Evolutionary conservation across 768 basidiomycete species (phyloP), one percentile per base, ranked within the genome.

Genomic region (Leucocoprinus birnbaumii): DNA sequence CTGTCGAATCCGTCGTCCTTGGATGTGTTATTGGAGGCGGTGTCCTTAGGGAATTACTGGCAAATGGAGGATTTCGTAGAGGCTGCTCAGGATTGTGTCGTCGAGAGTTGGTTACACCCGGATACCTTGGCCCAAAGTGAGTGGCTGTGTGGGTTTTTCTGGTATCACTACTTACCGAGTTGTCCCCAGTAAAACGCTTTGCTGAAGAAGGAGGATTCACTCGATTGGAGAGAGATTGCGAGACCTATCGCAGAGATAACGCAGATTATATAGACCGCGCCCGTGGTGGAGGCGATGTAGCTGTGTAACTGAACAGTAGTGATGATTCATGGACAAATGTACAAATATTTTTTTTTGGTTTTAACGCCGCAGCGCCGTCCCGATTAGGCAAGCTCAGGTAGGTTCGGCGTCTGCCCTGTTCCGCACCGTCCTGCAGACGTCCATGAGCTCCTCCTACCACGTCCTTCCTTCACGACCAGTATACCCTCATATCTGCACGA

Each of bases 401-500:
- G 41, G 35, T 14, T 31, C 11, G 11, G 11, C 11, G 31, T 31
- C 31, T 31, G 31, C 31, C 31, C 31, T 11, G n/a, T 31, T 5
- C 31, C 11, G 5, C 31, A 46, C 18, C 26, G 26, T 47, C 46
- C 27, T 35, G 46, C 48, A 53, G 50, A 51, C 73, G 60, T 67
- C 66, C 59, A 83, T 82, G 80, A 77, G 65, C 67, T 67, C 72
- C 7, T 58, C 71, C 25, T 74, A 76, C 65, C 71, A 80, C 48
- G 64, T 82, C 43, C 71, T 88, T n/a, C 74, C 76, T 24, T 91
- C 89, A 31, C 78, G 88, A 51, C 83, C 82, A 4, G 68, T 83
- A n/a, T 68, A 74, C 2, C 86, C 90, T 0, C 88, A 89, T 56
- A 80, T 90, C 57, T 72, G 75, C 13, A 82, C 87, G 1, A 76